Base-by-base conservation (phyloP, 2,329 filamentous ascomycete species). In the Amauroascus niger region DNA sequence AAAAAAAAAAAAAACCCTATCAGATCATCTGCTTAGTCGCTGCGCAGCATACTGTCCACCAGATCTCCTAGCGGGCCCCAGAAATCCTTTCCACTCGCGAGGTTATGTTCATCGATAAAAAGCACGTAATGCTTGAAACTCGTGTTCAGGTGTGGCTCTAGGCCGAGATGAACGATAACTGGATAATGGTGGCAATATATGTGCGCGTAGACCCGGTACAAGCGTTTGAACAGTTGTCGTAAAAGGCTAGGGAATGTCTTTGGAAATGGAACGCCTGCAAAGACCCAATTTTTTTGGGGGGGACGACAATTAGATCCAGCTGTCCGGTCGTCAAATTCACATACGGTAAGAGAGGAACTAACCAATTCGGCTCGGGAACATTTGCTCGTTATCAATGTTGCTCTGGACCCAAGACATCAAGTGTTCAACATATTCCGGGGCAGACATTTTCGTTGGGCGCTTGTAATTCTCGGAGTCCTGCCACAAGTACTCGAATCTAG, bases 101-200 rank as follows among this genome's bases (percentile, higher is more conserved):
- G 74, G 61, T 82, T 83, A 72, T 97, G 93, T 78, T 98, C 94
- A 69, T 98, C 90, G 62, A 98, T 89, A 72, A 98, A 98, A 55
- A 98, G 80, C 58, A 98, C 93, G 67, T 97, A 98, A 72, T 98
- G 93, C 79, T 98, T 98, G 82, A 98, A 98, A 73, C 88, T 95
- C 13, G 93, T 98, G 74, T 98, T 98, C 60, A 98, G 80, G 71
- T 98, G 93, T 43, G 94, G 90, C 72, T 98, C 93, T 55, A 98
- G 80, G 20, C 93, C 93, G 37, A 98, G 80, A 68, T 96, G 89
- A 55, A 94, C 86, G 62, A 98, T 86, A 61, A 98, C 90, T 33
- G 90, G 90, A 73, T 98, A 98, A 75, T 98, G 93, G 72, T 98
- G 93, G 76, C 94, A 98, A 81, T 98, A 98, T 64, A 98, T 95